Evolutionary conservation across 2,329 filamentous ascomycete genomes (phyloP).

Genomic region (Magnaporthiopsis poae): DNA sequence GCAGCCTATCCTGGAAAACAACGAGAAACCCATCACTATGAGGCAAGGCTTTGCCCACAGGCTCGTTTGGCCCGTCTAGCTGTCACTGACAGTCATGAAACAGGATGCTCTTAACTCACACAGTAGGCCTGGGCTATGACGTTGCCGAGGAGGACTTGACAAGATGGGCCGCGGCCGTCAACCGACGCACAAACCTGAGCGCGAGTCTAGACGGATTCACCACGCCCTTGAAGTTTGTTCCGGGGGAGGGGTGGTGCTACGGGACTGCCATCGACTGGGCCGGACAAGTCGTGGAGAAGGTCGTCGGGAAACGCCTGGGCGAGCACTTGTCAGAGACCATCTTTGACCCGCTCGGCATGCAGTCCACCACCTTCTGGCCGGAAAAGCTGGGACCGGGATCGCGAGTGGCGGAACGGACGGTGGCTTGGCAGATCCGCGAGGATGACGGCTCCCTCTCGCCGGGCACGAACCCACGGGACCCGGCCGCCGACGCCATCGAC

Average conservation of each 20-base stretch:
- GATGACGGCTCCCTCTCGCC: too few species aligned
- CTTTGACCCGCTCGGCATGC: constrained; percentile 33
- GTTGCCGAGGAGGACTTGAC: constrained; percentile 42
- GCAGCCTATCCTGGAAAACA: constrained; percentile 26
- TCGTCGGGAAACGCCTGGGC: constrained; percentile 29
- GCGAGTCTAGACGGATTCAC: constrained; percentile 25
- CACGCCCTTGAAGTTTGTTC: constrained; percentile 33
- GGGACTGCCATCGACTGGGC: constrained; percentile 40
- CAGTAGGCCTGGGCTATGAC: constrained; percentile 47
- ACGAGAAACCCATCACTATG: constrained; percentile 42
- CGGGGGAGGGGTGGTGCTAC: constrained; percentile 41
- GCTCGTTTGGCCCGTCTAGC: too few species aligned
- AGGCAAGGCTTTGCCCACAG: constrained; percentile 29
- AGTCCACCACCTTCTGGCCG: constrained; percentile 31
- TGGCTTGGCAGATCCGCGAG: neutral
- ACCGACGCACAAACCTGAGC: constrained; percentile 21
- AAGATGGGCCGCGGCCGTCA: constrained; percentile 37
- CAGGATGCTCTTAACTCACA: constrained; percentile 36
- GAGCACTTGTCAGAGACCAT: constrained; percentile 35
- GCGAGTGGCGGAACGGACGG: constrained; percentile 10
- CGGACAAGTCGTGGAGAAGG: constrained; percentile 33
- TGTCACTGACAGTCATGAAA: too few species aligned
- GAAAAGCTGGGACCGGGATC: constrained; percentile 8
- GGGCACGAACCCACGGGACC: neutral
- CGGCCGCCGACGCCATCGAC: constrained; percentile 20